Conservation (phyloP, 495 filamentous ascomycete species). For the Podospora pseudopauciseta region DNA sequence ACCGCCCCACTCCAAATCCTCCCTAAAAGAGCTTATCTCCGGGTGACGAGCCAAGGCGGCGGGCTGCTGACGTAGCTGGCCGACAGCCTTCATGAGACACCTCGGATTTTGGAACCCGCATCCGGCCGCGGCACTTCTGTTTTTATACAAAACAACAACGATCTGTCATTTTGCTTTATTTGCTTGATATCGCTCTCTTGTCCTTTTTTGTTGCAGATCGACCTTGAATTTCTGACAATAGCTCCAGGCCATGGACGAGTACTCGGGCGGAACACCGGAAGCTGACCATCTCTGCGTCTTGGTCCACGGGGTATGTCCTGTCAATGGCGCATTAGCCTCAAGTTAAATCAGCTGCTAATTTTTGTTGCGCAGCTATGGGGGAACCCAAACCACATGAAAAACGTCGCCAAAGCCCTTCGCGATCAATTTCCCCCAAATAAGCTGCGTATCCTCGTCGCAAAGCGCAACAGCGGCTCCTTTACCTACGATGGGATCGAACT, state of each 20-base stretch:
- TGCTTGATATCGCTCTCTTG: not conserved
- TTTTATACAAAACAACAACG: not conserved
- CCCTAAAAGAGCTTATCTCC: not conserved
- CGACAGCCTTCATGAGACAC: slow-evolving; percentile 1
- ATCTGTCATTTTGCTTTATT: not conserved
- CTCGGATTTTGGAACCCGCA: not conserved
- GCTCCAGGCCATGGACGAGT: slow-evolving; percentile 31
- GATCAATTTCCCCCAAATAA: slow-evolving; percentile 58
- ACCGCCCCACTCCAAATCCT: not conserved
- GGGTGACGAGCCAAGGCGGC: slow-evolving; percentile 1
- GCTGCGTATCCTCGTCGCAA: slow-evolving; percentile 70
- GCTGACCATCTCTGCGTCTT: slow-evolving; percentile 83
- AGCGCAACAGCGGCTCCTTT: slow-evolving; percentile 75
- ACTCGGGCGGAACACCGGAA: slow-evolving; percentile 35
- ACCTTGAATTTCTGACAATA: not conserved
- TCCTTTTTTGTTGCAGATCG: not conserved
- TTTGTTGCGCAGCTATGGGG: slow-evolving; percentile 72
- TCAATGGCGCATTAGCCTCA: slow-evolving; percentile 5
- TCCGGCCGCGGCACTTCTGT: not conserved
- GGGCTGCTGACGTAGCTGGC: not conserved
- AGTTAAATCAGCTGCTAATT: slow-evolving; percentile 23
- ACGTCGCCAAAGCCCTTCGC: slow-evolving; percentile 64
- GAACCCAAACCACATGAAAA: slow-evolving; percentile 77
- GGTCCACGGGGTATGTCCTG: slow-evolving; percentile 73
- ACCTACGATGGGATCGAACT: slow-evolving; percentile 95